These are phyloP conservation scores for Chlamydomonas schloesseri DNA, from an alignment of 139 green algal genomes.

Conservation along the genomic window DNA sequence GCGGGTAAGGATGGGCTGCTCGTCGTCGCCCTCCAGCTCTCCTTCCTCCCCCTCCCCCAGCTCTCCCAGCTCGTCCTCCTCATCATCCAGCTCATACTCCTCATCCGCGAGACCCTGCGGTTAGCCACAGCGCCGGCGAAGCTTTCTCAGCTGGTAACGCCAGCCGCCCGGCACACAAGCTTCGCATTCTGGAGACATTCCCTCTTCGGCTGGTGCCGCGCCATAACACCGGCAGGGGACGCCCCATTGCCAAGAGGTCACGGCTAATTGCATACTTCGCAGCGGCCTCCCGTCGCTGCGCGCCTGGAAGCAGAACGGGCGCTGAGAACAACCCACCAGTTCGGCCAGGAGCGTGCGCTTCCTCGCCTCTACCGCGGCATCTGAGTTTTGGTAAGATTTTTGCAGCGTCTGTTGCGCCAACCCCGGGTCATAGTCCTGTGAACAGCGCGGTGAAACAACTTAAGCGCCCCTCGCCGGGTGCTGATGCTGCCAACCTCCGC, in stretches of 20 bases:
- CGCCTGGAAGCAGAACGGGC: neutral
- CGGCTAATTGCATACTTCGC: no score
- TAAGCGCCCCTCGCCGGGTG: neutral
- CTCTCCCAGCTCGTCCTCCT: conserved; percentile 28
- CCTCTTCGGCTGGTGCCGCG: no score
- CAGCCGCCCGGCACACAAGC: no score
- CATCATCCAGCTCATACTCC: conserved; percentile 49
- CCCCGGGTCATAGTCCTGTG: conserved; percentile 48
- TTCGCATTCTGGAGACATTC: no score
- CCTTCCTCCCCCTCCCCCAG: neutral
- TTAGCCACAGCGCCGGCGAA: neutral
- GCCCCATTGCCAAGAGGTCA: no score
- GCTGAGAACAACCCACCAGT: conserved; percentile 7
- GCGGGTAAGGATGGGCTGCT: conserved; percentile 22
- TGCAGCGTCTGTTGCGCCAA: conserved; percentile 48
- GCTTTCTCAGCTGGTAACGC: neutral
- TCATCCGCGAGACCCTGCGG: conserved; percentile 48
- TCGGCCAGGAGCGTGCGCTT: conserved; percentile 33
- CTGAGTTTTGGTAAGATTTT: neutral
- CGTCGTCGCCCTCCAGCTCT: conserved; percentile 16
- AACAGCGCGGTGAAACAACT: neutral
- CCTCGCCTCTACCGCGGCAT: conserved; percentile 7
- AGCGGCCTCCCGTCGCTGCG: no score
- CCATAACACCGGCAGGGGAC: no score
- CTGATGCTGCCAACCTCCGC: neutral